A percentile compares a stretch with the other conserved stretches of the same genome.
phyloP scores from a whole-genome alignment of 139 green algal genomes.

The Chlamydomonas asymmetrica region DNA sequence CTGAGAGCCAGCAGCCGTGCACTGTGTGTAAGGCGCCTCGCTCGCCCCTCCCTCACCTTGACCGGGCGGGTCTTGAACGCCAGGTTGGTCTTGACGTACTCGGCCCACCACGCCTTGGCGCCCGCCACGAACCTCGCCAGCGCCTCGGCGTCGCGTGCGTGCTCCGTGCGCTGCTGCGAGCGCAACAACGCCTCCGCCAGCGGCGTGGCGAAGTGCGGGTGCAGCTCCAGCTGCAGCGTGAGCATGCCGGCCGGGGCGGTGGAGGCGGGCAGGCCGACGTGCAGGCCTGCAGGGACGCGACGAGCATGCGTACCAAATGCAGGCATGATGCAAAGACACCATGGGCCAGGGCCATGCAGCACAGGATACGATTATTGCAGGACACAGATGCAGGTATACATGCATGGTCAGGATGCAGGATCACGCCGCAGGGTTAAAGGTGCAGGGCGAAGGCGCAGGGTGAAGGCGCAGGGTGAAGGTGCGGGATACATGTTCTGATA shows the following conservation, averaged over 20 bases:
- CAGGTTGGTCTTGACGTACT: slow-evolving; percentile 31
- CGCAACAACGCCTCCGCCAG: slow-evolving; percentile 33
- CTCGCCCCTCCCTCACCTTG: slow-evolving; percentile 23
- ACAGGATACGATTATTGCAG: no score
- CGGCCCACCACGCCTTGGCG: slow-evolving; percentile 36
- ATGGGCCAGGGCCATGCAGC: no score
- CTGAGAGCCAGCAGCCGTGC: no score
- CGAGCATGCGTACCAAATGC: no score
- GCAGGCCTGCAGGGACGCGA: slow-evolving; percentile 16
- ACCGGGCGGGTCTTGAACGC: slow-evolving; percentile 32
- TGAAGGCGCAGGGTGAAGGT: no score
- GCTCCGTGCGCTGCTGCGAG: slow-evolving; percentile 42
- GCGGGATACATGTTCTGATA: no score
- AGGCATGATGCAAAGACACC: no score
- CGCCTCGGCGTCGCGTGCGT: slow-evolving; percentile 22
- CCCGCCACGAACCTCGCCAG: slow-evolving; percentile 25
- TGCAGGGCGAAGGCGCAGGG: no score
- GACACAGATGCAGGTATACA: no score
- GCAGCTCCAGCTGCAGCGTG: slow-evolving; percentile 40
- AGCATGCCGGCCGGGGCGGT: slow-evolving; percentile 33
- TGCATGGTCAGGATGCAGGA: no score
- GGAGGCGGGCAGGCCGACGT: slow-evolving; percentile 21
- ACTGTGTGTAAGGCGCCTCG: no score
- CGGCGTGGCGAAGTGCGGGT: slow-evolving; percentile 1
- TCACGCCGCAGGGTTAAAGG: no score